Evolutionary conservation across 805 yeast genomes (phyloP).

Genomic region (Zygotorulaspora sp.): DNA sequence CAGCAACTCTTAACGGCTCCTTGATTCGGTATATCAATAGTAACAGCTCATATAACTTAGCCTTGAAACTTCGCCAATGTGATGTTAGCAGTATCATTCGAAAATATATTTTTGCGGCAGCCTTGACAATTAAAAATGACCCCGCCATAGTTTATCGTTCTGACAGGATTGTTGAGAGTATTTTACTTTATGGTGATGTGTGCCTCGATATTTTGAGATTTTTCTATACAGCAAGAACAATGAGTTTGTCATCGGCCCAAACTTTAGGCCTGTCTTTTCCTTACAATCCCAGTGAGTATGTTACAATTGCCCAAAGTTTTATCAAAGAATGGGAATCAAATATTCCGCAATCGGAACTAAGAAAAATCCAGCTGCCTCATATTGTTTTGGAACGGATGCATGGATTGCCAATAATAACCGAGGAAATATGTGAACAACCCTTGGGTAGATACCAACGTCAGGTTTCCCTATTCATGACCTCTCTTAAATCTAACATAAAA

Average conservation of each 20-base stretch:
- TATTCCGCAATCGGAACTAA: neutral
- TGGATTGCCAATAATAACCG: conserved; percentile 9
- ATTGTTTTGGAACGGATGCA: conserved; percentile 8
- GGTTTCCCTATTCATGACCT: conserved; percentile 12
- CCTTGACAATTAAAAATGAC: conserved; percentile 38
- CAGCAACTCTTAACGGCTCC: conserved; percentile 17
- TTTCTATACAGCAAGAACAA: conserved; percentile 38
- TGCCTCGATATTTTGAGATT: conserved; percentile 42
- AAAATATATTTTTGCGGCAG: conserved; percentile 37
- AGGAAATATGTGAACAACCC: conserved; percentile 8
- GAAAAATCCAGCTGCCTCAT: conserved; percentile 7
- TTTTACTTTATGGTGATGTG: conserved; percentile 43
- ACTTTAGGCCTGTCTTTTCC: too few relatives aligned
- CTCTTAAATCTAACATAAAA: conserved; percentile 17
- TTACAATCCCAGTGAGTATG: conserved; percentile 12
- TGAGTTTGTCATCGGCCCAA: too few relatives aligned
- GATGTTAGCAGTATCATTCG: conserved; percentile 37
- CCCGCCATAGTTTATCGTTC: conserved; percentile 34
- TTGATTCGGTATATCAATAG: conserved; percentile 15
- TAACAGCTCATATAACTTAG: conserved; percentile 7
- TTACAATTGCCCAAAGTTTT: conserved; percentile 10
- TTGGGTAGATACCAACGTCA: conserved; percentile 16
- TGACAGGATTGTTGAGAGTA: conserved; percentile 41
- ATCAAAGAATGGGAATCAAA: conserved; percentile 11
- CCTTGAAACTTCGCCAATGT: conserved; percentile 11